Percentiles rank a stretch among this genome's conserved stretches.
phyloP scores from a whole-genome alignment of 164 flowering plant genomes.

The Pachysandra terminalis region DNA sequence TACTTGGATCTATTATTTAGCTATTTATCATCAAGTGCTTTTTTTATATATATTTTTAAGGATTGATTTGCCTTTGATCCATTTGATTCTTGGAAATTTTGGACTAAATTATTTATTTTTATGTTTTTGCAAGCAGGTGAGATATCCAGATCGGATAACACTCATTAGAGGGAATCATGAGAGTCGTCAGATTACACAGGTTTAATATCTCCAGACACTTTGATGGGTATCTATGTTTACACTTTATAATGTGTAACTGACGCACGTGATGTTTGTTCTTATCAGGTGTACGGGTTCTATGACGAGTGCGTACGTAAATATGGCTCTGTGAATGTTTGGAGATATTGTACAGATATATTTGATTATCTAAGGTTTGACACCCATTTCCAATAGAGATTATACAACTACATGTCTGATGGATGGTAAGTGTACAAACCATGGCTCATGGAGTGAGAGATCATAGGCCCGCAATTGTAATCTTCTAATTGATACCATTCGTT shows the following conservation, averaged over 20 bases:
- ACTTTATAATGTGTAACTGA: constrained; percentile 2
- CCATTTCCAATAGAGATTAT: constrained; percentile 6
- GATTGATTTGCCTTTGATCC: too few species aligned
- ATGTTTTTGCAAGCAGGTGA: constrained; percentile 57
- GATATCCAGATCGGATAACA: constrained; percentile 98
- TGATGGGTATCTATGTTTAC: background rate
- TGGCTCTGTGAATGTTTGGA: constrained; percentile 99
- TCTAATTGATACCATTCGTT: background rate
- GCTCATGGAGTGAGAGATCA: background rate
- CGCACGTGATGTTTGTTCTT: constrained; percentile 11
- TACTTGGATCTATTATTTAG: background rate
- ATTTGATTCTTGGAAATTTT: background rate
- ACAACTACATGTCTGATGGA: constrained; percentile 2
- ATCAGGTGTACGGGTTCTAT: constrained; percentile 97
- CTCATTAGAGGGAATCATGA: constrained; percentile 98
- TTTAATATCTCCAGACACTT: constrained; percentile 13
- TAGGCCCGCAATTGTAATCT: background rate
- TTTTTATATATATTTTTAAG: background rate
- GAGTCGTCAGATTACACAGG: constrained; percentile 99
- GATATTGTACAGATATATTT: constrained; percentile 98
- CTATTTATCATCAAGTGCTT: background rate
- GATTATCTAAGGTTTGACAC: constrained; percentile 84
- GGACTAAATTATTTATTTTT: background rate
- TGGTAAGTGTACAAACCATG: background rate
- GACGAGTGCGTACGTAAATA: constrained; percentile 97